Evolutionary conservation across 371 early-diverging fungal genomes (phyloP), one percentile per base, ranked within the genome.

Genomic region (Basidiobolus heterosporus): DNA sequence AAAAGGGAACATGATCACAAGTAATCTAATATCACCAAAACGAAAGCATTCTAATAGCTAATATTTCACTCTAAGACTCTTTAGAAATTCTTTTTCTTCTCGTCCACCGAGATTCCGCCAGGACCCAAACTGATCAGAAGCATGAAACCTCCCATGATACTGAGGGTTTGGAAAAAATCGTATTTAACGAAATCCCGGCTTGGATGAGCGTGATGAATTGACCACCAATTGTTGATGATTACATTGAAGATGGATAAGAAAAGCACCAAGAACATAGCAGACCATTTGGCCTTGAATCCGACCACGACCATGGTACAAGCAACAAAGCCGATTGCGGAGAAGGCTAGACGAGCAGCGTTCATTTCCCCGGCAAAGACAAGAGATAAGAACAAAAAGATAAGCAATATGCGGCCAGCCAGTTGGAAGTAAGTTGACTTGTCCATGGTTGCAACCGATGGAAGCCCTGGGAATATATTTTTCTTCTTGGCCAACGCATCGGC

Each of bases 121-220:
- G 95, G 91, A 21, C 94, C 96, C 47, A 88, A 74, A 60, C 80
- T 89, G 58, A 82, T 82, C 35, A 95, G 72, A 44, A 94, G 64
- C 46, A 95, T 64, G 63, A 94, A 86, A 17, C 96, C 95, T 46
- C 96, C 95, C 64, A 93, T 77, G 62, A 90, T 90, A n/a, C 89
- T 88, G 41, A 95, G 69, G 1, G 86, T 94, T 63, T 95, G 95
- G 83, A 94, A 95, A 57, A 95, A 95, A 65, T 95, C 96, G 61
- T 94, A 95, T 68, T 91, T 87, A 54, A 89, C 74, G 60, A 92
- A 95, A 53, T 95, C 96, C 48, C 83, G 75, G 57, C 80, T 80
- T 24, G 76, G 72, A 44, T 75, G 71, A 48, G 69, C 70, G 46
- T 80, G 80, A 55, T 87, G 83, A 46, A 90, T 68, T 4, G 85